Base-by-base conservation (phyloP, 805 yeast genomes). In the Wickerhamomyces ciferrii region DNA sequence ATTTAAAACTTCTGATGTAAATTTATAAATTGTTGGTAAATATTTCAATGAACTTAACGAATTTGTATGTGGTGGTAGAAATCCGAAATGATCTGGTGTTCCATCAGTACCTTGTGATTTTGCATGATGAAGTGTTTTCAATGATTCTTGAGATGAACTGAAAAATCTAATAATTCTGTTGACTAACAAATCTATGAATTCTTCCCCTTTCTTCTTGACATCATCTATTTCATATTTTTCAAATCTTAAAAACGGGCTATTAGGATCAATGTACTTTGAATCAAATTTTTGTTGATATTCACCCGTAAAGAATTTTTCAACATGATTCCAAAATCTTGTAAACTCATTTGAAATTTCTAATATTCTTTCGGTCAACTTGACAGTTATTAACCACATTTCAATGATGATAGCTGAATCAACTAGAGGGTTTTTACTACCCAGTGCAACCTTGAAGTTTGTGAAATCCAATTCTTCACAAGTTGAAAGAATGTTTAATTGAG, bases 21-120 rank as follows among this genome's bases (percentile, higher is more conserved):
- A 67, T 3, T 67, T 68, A 23, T 76, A 68, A 15, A 83, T 65
- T 24, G 64, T 62, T 1, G 81, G 72, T 35, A 79, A 59, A 53
- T 76, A 81, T 51, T 75, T 70, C 32, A 81, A 60, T 2, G 84
- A 71, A 41, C 87, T 72, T 21, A 86, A 65, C 9, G 84, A 76
- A 56, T 84, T 86, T 1, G 89, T 71, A 45, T 70, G 69, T 1
- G 84, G 83, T 3, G 92, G 91, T 20, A 83, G 58, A 54, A 81
- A 82, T 1, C 83, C 83, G 59, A 69, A 78, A 32, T 65, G 63
- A 7, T 52, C 41, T 1, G 69, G 59, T 1, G 55, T 39, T 6
- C 69, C 70, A 11, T 62, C 53, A 13, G 54, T 63, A 34, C 56
- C 50, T 7, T 46, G 47, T 4, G 47, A 49, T 17, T 52, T 47